phyloP scores from a whole-genome alignment of 1,139 yeast genomes.

The Blastobotrys niveus region DNA sequence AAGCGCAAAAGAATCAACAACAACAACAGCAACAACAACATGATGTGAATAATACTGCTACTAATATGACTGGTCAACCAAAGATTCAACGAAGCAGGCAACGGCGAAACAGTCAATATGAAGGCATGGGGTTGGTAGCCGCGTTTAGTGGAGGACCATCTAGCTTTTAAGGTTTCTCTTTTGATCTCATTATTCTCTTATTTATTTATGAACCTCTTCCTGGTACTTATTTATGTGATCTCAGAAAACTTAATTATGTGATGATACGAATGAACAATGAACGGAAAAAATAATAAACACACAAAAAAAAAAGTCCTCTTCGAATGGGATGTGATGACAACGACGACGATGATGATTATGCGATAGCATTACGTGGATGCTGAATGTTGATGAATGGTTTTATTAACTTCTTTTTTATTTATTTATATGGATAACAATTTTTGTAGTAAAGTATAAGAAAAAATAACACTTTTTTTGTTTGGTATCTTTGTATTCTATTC shows the following conservation, averaged over 20 bases:
- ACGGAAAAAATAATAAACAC: not conserved
- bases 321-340: too few species aligned
- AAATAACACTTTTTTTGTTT: too few species aligned
- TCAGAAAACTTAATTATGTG: not conserved
- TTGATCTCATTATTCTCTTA: not conserved
- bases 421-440: too few species aligned
- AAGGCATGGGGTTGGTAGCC: conserved; percentile 34
- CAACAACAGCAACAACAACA: not conserved
- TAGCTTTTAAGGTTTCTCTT: conserved; percentile 23
- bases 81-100: conserved; percentile 8
- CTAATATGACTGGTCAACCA: not conserved
- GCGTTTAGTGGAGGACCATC: conserved; percentile 35
- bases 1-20: too few species aligned
- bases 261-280: not conserved
- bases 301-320: not conserved
- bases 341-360: too few species aligned
- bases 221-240: too few species aligned
- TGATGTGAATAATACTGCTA: conserved; percentile 9
- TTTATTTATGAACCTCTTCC: too few species aligned
- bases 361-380: too few species aligned
- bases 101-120: conserved; percentile 21
- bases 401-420: too few species aligned
- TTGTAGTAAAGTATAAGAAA: too few species aligned
- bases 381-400: too few species aligned
- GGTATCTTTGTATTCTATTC: too few species aligned